A percentile compares a stretch with the other conserved stretches of the same genome.
Evolutionary conservation across 2,329 filamentous ascomycete species (phyloP).

Genomic region (Xylariaceae sp.): DNA sequence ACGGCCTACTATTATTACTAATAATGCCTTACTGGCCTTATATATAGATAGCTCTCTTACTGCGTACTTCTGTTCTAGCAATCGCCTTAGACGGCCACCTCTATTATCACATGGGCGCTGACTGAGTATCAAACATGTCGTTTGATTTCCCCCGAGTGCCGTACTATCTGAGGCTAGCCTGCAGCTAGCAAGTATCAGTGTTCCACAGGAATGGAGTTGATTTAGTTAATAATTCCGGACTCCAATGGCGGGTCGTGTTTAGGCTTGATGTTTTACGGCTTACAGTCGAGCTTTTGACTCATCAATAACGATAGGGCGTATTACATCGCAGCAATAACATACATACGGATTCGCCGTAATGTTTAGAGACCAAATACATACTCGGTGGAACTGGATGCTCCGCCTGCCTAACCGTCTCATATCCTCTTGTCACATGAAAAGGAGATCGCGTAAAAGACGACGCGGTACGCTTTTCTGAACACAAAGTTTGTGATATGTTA

Average conservation of each 20-base stretch:
- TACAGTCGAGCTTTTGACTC: not conserved
- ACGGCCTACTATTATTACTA: not conserved
- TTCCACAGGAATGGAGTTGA: not conserved
- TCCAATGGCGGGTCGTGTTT: not conserved
- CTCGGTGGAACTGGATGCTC: not conserved
- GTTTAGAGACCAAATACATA: not conserved
- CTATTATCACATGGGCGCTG: not conserved
- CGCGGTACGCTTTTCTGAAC: conserved; percentile 18
- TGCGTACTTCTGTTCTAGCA: not conserved
- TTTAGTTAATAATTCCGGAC: not conserved
- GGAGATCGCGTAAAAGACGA: conserved; percentile 19
- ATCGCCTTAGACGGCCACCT: not conserved
- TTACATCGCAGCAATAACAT: too few species aligned
- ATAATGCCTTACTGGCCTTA: not conserved
- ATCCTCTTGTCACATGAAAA: conserved; percentile 11
- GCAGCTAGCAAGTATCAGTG: not conserved
- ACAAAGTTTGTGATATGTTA: conserved; percentile 30
- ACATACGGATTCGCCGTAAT: not conserved
- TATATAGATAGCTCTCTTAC: too few species aligned
- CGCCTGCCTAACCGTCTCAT: not conserved
- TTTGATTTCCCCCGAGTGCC: not conserved
- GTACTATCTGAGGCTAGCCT: not conserved
- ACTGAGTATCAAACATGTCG: not conserved
- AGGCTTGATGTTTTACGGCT: not conserved
- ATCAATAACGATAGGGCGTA: too few species aligned